phyloP scores from a whole-genome alignment of 805 yeast species.

The Kurtzmaniella cleridarum region DNA sequence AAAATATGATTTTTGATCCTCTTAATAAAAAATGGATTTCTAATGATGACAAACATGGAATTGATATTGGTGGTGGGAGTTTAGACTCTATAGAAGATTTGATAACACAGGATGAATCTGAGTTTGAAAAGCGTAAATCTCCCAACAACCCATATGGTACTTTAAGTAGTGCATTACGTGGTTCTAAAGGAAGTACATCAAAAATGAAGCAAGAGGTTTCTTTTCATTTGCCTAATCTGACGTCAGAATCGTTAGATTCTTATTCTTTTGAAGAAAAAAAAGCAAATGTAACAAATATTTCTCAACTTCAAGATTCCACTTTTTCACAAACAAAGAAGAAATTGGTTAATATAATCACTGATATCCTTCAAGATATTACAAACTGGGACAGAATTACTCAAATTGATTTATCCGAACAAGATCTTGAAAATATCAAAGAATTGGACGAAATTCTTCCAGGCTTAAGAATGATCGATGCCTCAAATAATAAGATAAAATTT shows the following conservation, averaged over 20 bases:
- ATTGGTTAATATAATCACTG: slow-evolving; percentile 43
- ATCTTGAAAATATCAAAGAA: slow-evolving; percentile 38
- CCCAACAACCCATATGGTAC: slow-evolving; percentile 4
- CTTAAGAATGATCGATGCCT: slow-evolving; percentile 32
- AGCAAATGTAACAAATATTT: slow-evolving; percentile 36
- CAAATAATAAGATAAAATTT: slow-evolving; percentile 37
- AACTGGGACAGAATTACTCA: slow-evolving; percentile 39
- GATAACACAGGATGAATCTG: slow-evolving; percentile 7
- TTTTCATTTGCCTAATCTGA: slow-evolving; percentile 30
- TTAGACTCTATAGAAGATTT: slow-evolving; percentile 38
- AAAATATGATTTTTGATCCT: slow-evolving; percentile 29
- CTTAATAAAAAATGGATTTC: slow-evolving; percentile 25
- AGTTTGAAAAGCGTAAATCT: background rate
- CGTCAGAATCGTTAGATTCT: slow-evolving; percentile 8
- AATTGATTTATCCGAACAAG: slow-evolving; percentile 28
- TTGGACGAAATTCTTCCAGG: slow-evolving; percentile 42
- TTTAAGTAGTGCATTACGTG: slow-evolving; percentile 4
- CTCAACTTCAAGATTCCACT: slow-evolving; percentile 40
- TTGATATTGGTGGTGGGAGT: slow-evolving; percentile 20
- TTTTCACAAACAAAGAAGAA: slow-evolving; percentile 42
- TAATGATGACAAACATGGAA: slow-evolving; percentile 12
- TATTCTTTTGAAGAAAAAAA: slow-evolving; percentile 7
- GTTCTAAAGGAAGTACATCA: slow-evolving; percentile 5
- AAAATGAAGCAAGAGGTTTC: slow-evolving; percentile 32
- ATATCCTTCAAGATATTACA: slow-evolving; percentile 25